A percentile compares a stretch with the other conserved stretches of the same genome.
Evolutionary conservation across 2,329 filamentous ascomycete genomes (phyloP).

Genomic region (Sarocladium brachiariae): DNA sequence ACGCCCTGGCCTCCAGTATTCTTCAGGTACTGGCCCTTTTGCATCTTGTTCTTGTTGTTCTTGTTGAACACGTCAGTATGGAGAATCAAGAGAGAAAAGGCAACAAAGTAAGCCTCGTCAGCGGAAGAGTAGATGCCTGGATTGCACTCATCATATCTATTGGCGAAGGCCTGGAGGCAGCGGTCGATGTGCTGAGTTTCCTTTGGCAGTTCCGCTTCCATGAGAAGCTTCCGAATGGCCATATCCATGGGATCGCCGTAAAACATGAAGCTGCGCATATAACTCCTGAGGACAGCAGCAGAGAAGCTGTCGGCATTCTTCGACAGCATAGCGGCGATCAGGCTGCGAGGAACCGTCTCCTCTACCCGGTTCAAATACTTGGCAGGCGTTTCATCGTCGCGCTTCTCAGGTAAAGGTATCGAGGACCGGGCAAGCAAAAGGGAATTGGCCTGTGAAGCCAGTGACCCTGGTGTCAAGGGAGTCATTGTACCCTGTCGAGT

Average conservation of each 20-base stretch:
- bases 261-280: constrained; percentile 91
- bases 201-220: constrained; percentile 93
- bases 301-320: constrained; percentile 83
- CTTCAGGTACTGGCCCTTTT: constrained; percentile 89
- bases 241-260: constrained; percentile 98
- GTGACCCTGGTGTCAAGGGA: constrained; percentile 62
- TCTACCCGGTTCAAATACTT: constrained; percentile 83
- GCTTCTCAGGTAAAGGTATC: constrained; percentile 64
- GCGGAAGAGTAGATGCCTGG: constrained; percentile 86
- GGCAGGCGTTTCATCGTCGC: constrained; percentile 83
- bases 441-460: constrained; percentile 74
- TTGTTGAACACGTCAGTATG: constrained; percentile 99
- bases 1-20: constrained; percentile 89
- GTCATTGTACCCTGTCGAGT: constrained; percentile 62
- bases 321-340: constrained; percentile 78
- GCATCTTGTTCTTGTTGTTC: constrained; percentile 99
- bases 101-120: constrained; percentile 97
- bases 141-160: constrained; percentile 97
- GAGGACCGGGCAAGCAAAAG: constrained; percentile 70
- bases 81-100: constrained; percentile 91
- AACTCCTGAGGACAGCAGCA: constrained; percentile 77
- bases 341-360: constrained; percentile 68
- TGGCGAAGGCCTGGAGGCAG: constrained; percentile 87
- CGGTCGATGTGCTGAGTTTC: constrained; percentile 98
- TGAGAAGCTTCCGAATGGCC: constrained; percentile 88